phyloP scores from a whole-genome alignment of 2,329 filamentous ascomycete species.

The Trichoderma gracile region DNA sequence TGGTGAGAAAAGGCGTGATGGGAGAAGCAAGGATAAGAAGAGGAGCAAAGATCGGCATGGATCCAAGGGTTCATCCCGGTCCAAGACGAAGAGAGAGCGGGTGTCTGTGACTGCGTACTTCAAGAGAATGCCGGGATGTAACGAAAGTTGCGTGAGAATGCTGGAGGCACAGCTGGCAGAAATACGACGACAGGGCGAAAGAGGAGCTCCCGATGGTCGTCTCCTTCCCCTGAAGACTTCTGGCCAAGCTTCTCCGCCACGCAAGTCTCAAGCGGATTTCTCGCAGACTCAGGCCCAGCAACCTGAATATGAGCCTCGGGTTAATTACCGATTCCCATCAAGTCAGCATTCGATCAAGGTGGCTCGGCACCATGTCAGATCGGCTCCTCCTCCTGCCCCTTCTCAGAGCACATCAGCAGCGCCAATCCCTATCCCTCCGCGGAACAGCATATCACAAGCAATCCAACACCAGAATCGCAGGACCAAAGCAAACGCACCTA shows the following conservation, averaged over 20 bases:
- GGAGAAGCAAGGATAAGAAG: slow-evolving; percentile 28
- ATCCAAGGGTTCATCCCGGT: slow-evolving; percentile 26
- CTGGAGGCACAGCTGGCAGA: slow-evolving; percentile 30
- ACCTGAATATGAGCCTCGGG: not conserved
- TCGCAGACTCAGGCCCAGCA: not conserved
- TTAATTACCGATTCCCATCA: not conserved
- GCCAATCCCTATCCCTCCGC: not conserved
- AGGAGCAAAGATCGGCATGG: not conserved
- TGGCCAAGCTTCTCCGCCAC: not conserved
- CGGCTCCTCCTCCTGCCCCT: not conserved
- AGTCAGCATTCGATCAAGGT: not conserved
- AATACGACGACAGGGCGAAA: not conserved
- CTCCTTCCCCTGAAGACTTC: not conserved
- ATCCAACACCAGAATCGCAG: not conserved
- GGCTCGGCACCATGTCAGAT: not conserved
- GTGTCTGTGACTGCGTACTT: slow-evolving; percentile 52
- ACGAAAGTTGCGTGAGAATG: slow-evolving; percentile 37
- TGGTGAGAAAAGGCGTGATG: slow-evolving; percentile 27
- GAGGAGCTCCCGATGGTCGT: not conserved
- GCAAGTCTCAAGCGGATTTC: not conserved
- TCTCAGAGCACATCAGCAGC: not conserved
- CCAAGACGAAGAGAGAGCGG: slow-evolving; percentile 36
- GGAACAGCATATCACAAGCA: not conserved
- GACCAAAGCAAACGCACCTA: not conserved
- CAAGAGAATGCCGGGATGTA: slow-evolving; percentile 41